A percentile compares a stretch with the other conserved stretches of the same genome.
These are phyloP conservation scores for Rhamnella rubrinervis DNA, from an alignment of 331 rosid species.

Conservation along the genomic window DNA sequence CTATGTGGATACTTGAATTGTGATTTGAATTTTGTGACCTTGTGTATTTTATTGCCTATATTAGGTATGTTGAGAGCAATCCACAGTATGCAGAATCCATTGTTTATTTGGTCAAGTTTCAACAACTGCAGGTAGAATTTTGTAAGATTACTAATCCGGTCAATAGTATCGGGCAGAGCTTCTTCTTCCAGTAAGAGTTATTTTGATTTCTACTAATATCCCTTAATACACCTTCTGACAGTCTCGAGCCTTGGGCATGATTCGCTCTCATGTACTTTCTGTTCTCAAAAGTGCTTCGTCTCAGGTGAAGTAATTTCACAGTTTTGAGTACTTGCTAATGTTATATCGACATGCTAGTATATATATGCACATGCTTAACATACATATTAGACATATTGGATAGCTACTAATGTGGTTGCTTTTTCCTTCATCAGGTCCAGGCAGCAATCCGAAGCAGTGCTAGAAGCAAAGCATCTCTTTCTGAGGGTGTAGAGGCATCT, in stretches of 20 bases:
- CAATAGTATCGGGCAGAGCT: neutral
- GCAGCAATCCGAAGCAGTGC: constrained; percentile 81
- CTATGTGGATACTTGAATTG: neutral
- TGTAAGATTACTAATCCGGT: constrained; percentile 16
- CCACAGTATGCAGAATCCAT: constrained; percentile 96
- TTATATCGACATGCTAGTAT: neutral
- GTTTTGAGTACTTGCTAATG: constrained; percentile 15
- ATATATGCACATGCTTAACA: neutral
- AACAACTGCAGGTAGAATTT: constrained; percentile 85
- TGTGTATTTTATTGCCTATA: constrained; percentile 19
- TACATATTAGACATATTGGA: neutral
- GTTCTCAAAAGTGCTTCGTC: constrained; percentile 91
- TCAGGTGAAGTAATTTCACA: constrained; percentile 64
- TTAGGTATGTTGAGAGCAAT: constrained; percentile 90
- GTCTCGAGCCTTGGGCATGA: constrained; percentile 98
- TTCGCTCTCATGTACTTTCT: constrained; percentile 81
- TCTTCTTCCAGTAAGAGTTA: constrained; percentile 8
- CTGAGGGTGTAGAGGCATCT: constrained; percentile 99
- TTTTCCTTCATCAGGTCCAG: constrained; percentile 66
- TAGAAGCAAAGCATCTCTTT: constrained; percentile 64
- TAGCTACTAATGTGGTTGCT: neutral
- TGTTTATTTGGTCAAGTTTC: constrained; percentile 93
- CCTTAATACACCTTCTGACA: constrained; percentile 37
- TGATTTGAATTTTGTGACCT: constrained; percentile 8
- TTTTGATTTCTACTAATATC: constrained; percentile 25